These are phyloP conservation scores for Nakazawaea laoshanensis DNA, from an alignment of 805 yeast genomes.

Conservation along the genomic window DNA sequence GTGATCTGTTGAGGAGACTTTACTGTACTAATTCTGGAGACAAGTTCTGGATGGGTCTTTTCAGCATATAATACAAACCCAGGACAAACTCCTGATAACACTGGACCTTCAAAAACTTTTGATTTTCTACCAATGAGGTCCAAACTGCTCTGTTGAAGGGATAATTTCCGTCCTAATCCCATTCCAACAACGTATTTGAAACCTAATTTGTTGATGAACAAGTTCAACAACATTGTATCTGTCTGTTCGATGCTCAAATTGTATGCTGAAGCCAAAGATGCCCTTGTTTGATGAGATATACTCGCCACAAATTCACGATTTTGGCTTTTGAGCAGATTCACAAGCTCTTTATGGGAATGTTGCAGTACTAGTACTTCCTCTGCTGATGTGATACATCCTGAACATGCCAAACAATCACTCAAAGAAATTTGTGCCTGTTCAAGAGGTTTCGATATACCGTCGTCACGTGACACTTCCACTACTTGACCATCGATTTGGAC, in stretches of 20 bases:
- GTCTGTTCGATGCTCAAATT: conserved; percentile 40
- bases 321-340: conserved; percentile 39
- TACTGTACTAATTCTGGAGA: conserved; percentile 61
- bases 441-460: conserved; percentile 43
- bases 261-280: conserved; percentile 69
- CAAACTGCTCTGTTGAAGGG: conserved; percentile 41
- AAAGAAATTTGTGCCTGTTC: conserved; percentile 82
- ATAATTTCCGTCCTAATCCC: conserved; percentile 67
- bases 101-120: conserved; percentile 27
- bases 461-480: conserved; percentile 58
- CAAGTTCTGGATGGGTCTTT: conserved; percentile 83
- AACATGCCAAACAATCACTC: conserved; percentile 92
- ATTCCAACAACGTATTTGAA: conserved; percentile 76
- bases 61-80: conserved; percentile 97
- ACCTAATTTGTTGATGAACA: conserved; percentile 55
- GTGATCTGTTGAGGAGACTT: conserved; percentile 94
- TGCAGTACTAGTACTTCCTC: conserved; percentile 88
- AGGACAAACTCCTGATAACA: conserved; percentile 76
- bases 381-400: conserved; percentile 97
- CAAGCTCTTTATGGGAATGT: conserved; percentile 77
- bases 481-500: conserved; percentile 52
- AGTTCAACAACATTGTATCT: conserved; percentile 52
- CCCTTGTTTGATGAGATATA: conserved; percentile 78
- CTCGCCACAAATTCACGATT: conserved; percentile 57
- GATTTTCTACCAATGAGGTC: conserved; percentile 21